Base-by-base conservation (phyloP, 2,329 filamentous ascomycete genomes). In the Pestalotiopsis sp. region DNA sequence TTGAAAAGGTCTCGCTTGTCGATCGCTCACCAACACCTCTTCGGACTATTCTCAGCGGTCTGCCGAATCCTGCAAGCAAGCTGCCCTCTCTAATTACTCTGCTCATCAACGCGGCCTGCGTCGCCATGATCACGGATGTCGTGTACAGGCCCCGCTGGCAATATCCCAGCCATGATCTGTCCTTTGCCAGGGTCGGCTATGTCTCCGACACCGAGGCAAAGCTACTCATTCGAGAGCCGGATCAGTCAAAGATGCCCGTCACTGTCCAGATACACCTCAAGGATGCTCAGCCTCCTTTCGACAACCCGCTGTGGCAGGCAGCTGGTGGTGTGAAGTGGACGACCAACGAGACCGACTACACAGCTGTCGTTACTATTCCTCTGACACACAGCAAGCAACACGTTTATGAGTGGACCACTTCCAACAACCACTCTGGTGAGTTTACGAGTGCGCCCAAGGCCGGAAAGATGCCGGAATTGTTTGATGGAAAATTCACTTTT, bases 161-260 rank as follows among this genome's bases (percentile, higher is more conserved):
- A 40, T 86, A 97, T 77, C 89, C 91, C 3, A 89, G 85, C 30
- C 82, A 92, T 35, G 90, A 97, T 71, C 82, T 97, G 11, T 93
- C 94, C 0, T 97, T 99, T 77, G 92, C 93, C 55, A 88, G 96
- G 9, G 83, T 97, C 17, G 96, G 96, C 30, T 95, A 95, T 77
- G 91, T 98, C 35, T 97, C 94, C 4, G 87, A 92, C 20, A 88
- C 85, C 0, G 91, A 91, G 67, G 96, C 94, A 24, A 94, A 89
- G 69, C 85, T 99, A 52, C 82, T 99, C 35, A 84, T 99, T 60
- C 88, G 96, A 67, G 96, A 98, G 78, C 94, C 96, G 0, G 88
- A 97, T 72, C 84, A 88, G 64, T 77, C 86, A 40, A 89, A 92
- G 73, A 86, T 97, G 76, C 94, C 94, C 0, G 80, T 97, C n/a